A percentile compares a stretch with the other conserved stretches of the same genome.
Conservation (phyloP, 2,329 filamentous ascomycete species). For the Fusarium odoratissimum region DNA sequence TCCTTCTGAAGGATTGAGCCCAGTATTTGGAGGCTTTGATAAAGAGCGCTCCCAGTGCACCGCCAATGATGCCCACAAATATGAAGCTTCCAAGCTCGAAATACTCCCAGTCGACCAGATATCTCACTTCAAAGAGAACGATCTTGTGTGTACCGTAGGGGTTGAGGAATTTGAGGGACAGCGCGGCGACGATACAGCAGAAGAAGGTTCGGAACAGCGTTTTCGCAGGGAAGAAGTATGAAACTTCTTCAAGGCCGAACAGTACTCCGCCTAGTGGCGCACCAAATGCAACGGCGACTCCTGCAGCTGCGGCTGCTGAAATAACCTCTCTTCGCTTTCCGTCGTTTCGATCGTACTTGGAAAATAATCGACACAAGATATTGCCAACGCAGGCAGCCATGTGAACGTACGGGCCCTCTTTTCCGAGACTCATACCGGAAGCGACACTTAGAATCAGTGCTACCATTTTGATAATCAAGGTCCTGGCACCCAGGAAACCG, state of each 20-base stretch:
- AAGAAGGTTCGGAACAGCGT: slow-evolving; percentile 98
- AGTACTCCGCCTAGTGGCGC: slow-evolving; percentile 88
- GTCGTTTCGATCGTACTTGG: slow-evolving; percentile 94
- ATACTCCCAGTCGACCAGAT: slow-evolving; percentile 89
- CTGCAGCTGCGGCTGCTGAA: slow-evolving; percentile 91
- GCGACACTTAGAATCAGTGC: slow-evolving; percentile 89
- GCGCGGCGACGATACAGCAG: slow-evolving; percentile 92
- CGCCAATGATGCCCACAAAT: slow-evolving; percentile 86
- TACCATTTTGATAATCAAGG: slow-evolving; percentile 84
- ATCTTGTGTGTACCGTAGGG: slow-evolving; percentile 97
- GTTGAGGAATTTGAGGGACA: slow-evolving; percentile 94
- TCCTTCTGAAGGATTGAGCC: slow-evolving; percentile 88
- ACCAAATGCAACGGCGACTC: slow-evolving; percentile 94
- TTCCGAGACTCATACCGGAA: slow-evolving; percentile 92
- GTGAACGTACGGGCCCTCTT: slow-evolving; percentile 97
- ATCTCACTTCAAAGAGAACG: slow-evolving; percentile 94
- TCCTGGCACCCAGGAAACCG: slow-evolving; percentile 91
- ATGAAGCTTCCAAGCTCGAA: slow-evolving; percentile 91
- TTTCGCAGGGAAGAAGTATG: slow-evolving; percentile 97
- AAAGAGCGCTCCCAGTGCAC: slow-evolving; percentile 87
- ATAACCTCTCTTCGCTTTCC: slow-evolving; percentile 92
- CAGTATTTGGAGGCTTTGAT: slow-evolving; percentile 95
- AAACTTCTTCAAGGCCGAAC: slow-evolving; percentile 94
- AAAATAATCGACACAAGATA: slow-evolving; percentile 91
- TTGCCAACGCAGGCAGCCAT: slow-evolving; percentile 96